These are phyloP conservation scores for Cystofilobasidium ferigula DNA, from an alignment of 768 basidiomycete genomes.

Conservation along the genomic window DNA sequence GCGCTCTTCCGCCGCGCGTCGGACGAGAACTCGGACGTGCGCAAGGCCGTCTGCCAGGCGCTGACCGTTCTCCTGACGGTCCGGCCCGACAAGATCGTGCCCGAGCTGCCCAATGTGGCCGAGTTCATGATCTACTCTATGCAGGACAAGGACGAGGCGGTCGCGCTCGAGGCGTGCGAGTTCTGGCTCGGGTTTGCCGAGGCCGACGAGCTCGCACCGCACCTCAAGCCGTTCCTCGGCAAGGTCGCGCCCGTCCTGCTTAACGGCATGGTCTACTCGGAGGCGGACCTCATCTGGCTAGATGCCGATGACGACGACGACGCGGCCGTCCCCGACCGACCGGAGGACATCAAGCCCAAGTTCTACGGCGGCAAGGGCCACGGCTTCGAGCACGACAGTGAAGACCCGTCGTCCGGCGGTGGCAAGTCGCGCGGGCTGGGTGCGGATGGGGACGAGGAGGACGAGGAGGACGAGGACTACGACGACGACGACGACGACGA, in stretches of 20 bases:
- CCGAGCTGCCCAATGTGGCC: slow-evolving; percentile 86
- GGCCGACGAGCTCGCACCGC: slow-evolving; percentile 72
- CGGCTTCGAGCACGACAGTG: slow-evolving; percentile 55
- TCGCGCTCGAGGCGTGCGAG: slow-evolving; percentile 92
- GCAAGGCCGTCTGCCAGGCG: slow-evolving; percentile 89
- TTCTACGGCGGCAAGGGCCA: slow-evolving; percentile 71
- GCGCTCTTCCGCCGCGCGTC: slow-evolving; percentile 89
- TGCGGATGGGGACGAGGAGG: slow-evolving; percentile 69
- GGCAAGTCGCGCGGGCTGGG: slow-evolving; percentile 37
- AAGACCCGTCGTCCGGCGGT: slow-evolving; percentile 27
- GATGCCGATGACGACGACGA: slow-evolving; percentile 81
- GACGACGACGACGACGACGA: slow-evolving; percentile 87
- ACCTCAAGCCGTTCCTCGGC: slow-evolving; percentile 72
- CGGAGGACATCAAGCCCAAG: slow-evolving; percentile 91
- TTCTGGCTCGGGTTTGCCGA: slow-evolving; percentile 99
- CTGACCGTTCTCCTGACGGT: slow-evolving; percentile 85
- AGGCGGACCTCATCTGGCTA: slow-evolving; percentile 88
- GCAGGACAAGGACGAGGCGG: slow-evolving; percentile 90
- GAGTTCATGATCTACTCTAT: slow-evolving; percentile 99
- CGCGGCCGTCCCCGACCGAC: slow-evolving; percentile 81
- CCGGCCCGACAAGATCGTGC: slow-evolving; percentile 90
- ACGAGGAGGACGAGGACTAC: slow-evolving; percentile 77
- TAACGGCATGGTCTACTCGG: slow-evolving; percentile 93
- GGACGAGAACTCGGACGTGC: slow-evolving; percentile 85
- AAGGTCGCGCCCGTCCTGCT: slow-evolving; percentile 90